Conservation (phyloP, 2,329 filamentous ascomycete species). For the Madurella mycetomatis region DNA sequence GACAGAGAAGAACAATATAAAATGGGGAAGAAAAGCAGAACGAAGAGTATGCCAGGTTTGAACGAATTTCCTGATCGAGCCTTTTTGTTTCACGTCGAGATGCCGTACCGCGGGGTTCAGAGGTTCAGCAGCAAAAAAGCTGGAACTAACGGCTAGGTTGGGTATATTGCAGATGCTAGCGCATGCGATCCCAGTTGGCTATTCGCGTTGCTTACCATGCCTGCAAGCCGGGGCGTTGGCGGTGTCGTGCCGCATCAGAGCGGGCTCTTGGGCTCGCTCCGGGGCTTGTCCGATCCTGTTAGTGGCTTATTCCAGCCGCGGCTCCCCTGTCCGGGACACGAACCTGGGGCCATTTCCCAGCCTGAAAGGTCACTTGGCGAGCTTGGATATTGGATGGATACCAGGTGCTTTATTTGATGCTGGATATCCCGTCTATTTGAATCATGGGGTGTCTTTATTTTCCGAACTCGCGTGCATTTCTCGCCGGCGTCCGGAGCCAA, state of each 20-base stretch:
- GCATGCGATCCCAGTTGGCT: conserved; percentile 13
- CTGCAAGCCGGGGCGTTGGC: conserved; percentile 1
- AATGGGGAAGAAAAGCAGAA: neutral
- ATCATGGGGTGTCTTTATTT: neutral
- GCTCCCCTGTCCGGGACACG: neutral
- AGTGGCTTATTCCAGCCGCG: neutral
- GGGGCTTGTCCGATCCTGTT: neutral
- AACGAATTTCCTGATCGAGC: neutral
- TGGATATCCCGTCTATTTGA: neutral
- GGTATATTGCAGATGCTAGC: conserved; percentile 21
- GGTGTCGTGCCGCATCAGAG: conserved; percentile 7
- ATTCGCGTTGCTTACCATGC: conserved; percentile 7
- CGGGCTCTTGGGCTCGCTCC: neutral
- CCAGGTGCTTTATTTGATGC: neutral
- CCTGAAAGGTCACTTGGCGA: neutral
- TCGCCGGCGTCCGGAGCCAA: neutral
- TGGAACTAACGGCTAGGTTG: conserved; percentile 23
- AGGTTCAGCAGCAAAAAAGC: conserved; percentile 12
- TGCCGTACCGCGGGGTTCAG: conserved; percentile 15
- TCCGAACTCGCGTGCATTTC: neutral
- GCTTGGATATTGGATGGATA: neutral
- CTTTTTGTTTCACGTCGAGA: conserved; percentile 6
- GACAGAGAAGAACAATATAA: neutral
- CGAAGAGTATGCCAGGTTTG: neutral
- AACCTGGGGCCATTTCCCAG: neutral